Evolutionary conservation across 441 rosid species (phyloP).

Genomic region (Mallotus repandus): DNA sequence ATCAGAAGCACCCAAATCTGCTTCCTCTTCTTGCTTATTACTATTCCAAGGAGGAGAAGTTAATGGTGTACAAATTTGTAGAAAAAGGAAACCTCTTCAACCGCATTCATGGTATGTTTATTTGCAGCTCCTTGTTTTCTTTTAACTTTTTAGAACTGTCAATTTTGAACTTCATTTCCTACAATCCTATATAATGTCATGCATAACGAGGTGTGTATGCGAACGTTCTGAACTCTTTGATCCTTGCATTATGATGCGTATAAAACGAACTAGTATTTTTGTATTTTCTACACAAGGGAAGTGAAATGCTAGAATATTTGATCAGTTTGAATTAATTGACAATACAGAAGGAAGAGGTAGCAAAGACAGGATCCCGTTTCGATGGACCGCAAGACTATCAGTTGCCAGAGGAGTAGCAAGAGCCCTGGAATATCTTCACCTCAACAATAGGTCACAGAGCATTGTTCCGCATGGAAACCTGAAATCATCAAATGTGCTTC

Average conservation of each 20-base stretch:
- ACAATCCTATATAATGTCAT: no score
- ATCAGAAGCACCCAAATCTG: slow-evolving; percentile 48
- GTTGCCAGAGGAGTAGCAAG: slow-evolving; percentile 46
- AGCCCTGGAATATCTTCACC: slow-evolving; percentile 57
- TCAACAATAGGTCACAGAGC: slow-evolving; percentile 20
- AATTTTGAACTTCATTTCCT: no score
- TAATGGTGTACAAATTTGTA: slow-evolving; percentile 41
- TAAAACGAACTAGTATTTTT: no score
- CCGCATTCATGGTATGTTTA: slow-evolving; percentile 45
- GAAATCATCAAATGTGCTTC: slow-evolving; percentile 54
- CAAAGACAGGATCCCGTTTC: slow-evolving; percentile 39
- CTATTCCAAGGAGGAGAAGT: slow-evolving; percentile 48
- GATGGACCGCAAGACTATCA: slow-evolving; percentile 48
- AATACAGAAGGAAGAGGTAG: slow-evolving; percentile 40
- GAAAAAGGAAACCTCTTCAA: slow-evolving; percentile 46
- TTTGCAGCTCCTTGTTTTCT: neutral
- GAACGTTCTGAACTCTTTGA: no score
- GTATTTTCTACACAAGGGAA: no score
- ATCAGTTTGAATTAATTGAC: neutral
- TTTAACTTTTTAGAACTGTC: neutral
- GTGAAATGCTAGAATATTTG: no score
- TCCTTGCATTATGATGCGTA: no score
- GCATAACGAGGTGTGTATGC: no score
- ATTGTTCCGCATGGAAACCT: slow-evolving; percentile 55
- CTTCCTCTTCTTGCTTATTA: slow-evolving; percentile 52